A percentile compares a stretch with the other conserved stretches of the same genome.
These are phyloP conservation scores for Apiotrichum gracile DNA, from an alignment of 1,284 basidiomycete genomes.

Conservation along the genomic window DNA sequence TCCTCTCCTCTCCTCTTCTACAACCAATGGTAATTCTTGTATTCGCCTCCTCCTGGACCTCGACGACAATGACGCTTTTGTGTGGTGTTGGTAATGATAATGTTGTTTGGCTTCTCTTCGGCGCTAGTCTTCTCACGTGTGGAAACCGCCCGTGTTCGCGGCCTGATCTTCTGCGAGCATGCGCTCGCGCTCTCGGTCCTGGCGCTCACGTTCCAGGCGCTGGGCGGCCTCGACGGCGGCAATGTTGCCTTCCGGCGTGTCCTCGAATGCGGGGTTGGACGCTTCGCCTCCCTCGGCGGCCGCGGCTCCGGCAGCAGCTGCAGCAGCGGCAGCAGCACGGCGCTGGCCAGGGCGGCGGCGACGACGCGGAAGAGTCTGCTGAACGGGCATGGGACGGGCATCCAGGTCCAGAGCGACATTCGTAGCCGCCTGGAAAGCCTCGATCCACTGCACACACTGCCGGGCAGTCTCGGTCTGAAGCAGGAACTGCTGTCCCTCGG, in stretches of 20 bases:
- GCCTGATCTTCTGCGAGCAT: conserved; percentile 47
- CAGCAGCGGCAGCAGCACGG: conserved; percentile 6
- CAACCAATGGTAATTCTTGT: too few species aligned
- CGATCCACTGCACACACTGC: conserved; percentile 91
- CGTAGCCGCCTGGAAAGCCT: conserved; percentile 89
- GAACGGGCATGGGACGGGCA: conserved; percentile 79
- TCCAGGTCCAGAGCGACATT: conserved; percentile 90
- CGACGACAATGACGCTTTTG: too few species aligned
- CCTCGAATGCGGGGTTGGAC: conserved; percentile 16
- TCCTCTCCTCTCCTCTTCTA: too few species aligned
- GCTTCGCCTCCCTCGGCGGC: too few species aligned
- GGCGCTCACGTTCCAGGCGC: conserved; percentile 22
- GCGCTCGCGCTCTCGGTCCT: conserved; percentile 33
- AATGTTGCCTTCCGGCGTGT: conserved; percentile 36
- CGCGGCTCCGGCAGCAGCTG: neutral
- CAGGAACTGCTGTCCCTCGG: conserved; percentile 95
- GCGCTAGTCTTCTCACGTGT: too few species aligned
- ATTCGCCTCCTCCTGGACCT: too few species aligned
- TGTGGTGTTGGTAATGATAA: too few species aligned
- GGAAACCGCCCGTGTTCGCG: conserved; percentile 1
- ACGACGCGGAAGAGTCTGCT: conserved; percentile 51
- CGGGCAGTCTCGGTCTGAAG: conserved; percentile 81
- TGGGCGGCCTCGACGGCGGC: conserved; percentile 36
- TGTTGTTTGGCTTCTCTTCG: too few species aligned
- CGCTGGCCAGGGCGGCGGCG: conserved; percentile 36